Evolutionary conservation across 192 early-diverging fungal species (phyloP).

Genomic region (Mortierella alpina): DNA sequence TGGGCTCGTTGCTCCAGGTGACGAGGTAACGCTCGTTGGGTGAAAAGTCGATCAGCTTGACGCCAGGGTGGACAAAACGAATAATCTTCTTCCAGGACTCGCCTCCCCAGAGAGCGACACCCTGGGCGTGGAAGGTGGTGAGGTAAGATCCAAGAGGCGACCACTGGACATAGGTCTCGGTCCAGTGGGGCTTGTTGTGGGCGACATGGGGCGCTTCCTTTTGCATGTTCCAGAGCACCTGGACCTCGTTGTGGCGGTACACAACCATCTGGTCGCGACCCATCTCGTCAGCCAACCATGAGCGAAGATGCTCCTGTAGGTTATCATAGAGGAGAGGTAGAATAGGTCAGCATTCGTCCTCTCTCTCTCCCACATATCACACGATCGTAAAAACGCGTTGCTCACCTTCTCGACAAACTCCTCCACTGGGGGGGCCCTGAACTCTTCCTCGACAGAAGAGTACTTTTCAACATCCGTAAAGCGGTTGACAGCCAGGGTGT

Average conservation of each 20-base stretch:
- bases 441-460: slow-evolving; percentile 76
- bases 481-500: slow-evolving; percentile 84
- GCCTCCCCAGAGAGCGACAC: slow-evolving; percentile 97
- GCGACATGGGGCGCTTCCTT: slow-evolving; percentile 82
- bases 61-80: slow-evolving; percentile 91
- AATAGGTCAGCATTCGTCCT: background rate
- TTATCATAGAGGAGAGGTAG: too few relatives aligned
- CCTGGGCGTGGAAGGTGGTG: slow-evolving; percentile 92
- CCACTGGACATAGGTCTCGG: slow-evolving; percentile 94
- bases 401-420: slow-evolving; percentile 71
- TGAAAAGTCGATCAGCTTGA: slow-evolving; percentile 91
- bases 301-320: slow-evolving; percentile 82
- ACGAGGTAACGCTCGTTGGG: slow-evolving; percentile 95
- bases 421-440: slow-evolving; percentile 79
- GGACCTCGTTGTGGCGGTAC: slow-evolving; percentile 85
- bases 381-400: background rate
- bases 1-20: slow-evolving; percentile 90
- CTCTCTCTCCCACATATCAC: background rate
- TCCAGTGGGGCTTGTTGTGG: slow-evolving; percentile 85
- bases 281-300: slow-evolving; percentile 87
- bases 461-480: slow-evolving; percentile 95
- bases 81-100: slow-evolving; percentile 90
- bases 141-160: slow-evolving; percentile 95
- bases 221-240: slow-evolving; percentile 93
- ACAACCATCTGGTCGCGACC: slow-evolving; percentile 94